Base-by-base conservation (phyloP, 768 basidiomycete genomes). In the Russula emetica region DNA sequence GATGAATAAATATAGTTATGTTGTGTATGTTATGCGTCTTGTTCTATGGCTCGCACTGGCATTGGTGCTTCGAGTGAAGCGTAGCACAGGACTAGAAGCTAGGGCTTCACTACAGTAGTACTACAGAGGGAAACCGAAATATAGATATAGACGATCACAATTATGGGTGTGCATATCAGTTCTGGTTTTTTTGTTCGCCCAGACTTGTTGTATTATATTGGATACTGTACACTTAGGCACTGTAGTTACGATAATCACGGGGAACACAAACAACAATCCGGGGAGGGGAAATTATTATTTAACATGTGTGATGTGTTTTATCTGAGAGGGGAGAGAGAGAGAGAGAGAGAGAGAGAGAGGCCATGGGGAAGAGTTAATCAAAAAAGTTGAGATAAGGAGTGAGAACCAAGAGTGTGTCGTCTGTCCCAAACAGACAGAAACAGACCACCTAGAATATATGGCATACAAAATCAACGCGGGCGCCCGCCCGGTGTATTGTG, bases 211-310 rank as follows among this genome's bases (percentile, higher is more conserved):
- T 52, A 66, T 64, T 64, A 64, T 58, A 40, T 42, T 26, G 50
- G 52, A 63, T 28, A 50, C 26, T 26, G 49, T 16, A 61, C 45
- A 58, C 44, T 34, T 55, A 18, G 52, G 42, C n/a, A 60, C 50
- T 52, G 59, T 60, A 32, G 22, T 60, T 64, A 62, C 60, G 42
- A 40, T 64, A 66, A 57, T 52, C 14, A 45, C 52, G 53, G 5
- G 26, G 8, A 58, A 2, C 14, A 16, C 49, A 53, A 40, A 38
- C 36, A 18, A 57, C 32, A 47, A 18, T 22, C 44, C 36, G 14
- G 14, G 9, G 14, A 55, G 18, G 8, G 5, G 18, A 40, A n/a
- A 18, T 24, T 49, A 53, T 40, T 50, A 50, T 50, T n/a, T 56
- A 28, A 61, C 47, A 49, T 26, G 54, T 49, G 60, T 49, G 45